Base-by-base conservation (phyloP, 2,329 filamentous ascomycete genomes). In the Scolecobasidium constrictum region DNA sequence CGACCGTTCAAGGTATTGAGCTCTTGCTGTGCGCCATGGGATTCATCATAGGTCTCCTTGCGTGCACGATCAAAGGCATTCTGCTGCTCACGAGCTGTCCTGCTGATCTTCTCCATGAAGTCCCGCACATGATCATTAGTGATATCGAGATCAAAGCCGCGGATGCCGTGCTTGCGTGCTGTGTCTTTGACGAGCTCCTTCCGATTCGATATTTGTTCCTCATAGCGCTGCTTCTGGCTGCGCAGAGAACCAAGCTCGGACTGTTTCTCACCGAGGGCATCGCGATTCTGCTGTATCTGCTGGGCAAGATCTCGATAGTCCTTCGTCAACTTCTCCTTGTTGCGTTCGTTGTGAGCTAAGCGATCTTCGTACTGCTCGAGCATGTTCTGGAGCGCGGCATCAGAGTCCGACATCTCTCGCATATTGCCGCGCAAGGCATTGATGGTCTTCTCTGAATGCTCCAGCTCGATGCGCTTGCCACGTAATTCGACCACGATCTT, bases 181-280 rank as follows among this genome's bases (percentile, higher is more conserved):
- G 85, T 78, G 45, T 88, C 80, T 49, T 80, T 86, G 43, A 95
- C 78, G 59, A 94, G 73, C 7, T 74, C 71, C 53, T 81, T 72
- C 31, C 90, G 82, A 35, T 75, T 68, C 51, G 77, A 69, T 3
- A 94, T 58, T 50, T 95, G 84, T 3, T 82, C 77, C 56, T 95
- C 86, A 56, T 92, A 86, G 53, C 83, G 85, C 48, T 85, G 81
- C 63, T 90, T 87, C 56, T 94, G 82, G 2, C 88, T 90, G 59
- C 92, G 77, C 51, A 82, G 79, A 50, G 81, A 85, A 35, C 90
- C 90, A 52, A 78, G 72, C 51, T 87, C 81, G 1, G 58, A 67
- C 46, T 73, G 66, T 50, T 73, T 72, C n/a, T 49, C 48, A 40
- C 63, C 66, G 11, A 68, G 55, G 48, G 3, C 37, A 4, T 46